Evolutionary conservation across 139 green algal genomes (phyloP), one percentile per base, ranked within the genome.

Genomic region (Ostreobium quekettii): DNA sequence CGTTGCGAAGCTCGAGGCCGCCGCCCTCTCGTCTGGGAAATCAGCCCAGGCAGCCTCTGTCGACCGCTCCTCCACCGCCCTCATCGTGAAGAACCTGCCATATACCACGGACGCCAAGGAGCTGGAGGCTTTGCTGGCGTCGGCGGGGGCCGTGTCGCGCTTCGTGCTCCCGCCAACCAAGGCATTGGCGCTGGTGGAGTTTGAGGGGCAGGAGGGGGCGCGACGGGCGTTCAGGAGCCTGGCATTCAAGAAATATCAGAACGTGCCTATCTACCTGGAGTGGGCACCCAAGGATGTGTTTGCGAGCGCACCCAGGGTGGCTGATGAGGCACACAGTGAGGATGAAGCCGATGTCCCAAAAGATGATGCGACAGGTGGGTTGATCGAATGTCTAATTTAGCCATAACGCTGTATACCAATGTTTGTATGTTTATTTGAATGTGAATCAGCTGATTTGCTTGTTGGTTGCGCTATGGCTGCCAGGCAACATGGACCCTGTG

Each of bases 81-180:
- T 99, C 37, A 76, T 98, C 6, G 80, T 97, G 6, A 98, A 99
- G 86, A 99, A 99, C 75, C 70, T 99, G 82, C 93, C 94, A 0
- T 97, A 89, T 74, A 66, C 47, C 0, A 49, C 80, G 11, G 79
- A 78, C 19, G 74, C 85, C 64, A 76, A 83, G 11, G 90, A 91
- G 64, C 71, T 97, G 46, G 7, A 68, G 42, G 74, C 77, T 37
- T 53, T 93, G 60, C 89, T 95, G 67, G 71, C 74, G 1, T 64
- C 59, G 2, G 56, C 36, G 33, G 83, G 85, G 30, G 46, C 67
- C 0, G 2, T 99, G 28, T 64, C 71, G 2, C 80, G 89, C 37
- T 57, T 96, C 63, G 82, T 98, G 48, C 78, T 99, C 60, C 93
- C 93, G 4, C 63, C 77, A 1, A 97, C 89, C 0, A 73, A 74